Evolutionary conservation across 805 yeast genomes (phyloP), one percentile per base, ranked within the genome.

Genomic region (Cyberlindnera americana): DNA sequence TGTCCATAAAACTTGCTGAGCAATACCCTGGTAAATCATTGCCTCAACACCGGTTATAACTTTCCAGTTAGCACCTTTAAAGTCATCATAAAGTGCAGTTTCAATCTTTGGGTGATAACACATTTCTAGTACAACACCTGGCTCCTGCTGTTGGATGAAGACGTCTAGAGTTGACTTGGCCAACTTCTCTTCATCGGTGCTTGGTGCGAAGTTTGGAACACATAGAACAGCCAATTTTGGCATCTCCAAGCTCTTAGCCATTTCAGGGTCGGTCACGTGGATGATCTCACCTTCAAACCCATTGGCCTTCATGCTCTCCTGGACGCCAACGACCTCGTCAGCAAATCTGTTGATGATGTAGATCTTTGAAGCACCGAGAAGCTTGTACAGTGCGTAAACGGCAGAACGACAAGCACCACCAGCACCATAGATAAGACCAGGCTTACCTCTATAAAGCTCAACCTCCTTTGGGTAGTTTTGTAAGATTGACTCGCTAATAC

Each of bases 331-430:
- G 8, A 53, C 52, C 32, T 53, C 58, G 3, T 47, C 47, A 2
- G 47, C 41, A 19, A 50, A 46, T 40, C 58, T 46, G 43, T 53
- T 53, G 42, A 53, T 41, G 35, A 53, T 46, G 43, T 53, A 53
- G 18, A 53, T 41, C 16, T 50, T 52, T 22, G 54, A 50, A 14
- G 47, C 55, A 10, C 52, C 50, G n/a, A 53, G 40, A 3, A 53
- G 42, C 24, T 46, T 46, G 29, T 50, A 40, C 7, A 53, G 35
- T 1, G 58, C 55, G 36, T 47, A 53, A 7, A 53, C 49, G 1
- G 58, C 56, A 3, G 56, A 52, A 23, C 58, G 48, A 36, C 58
- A 52, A 5, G 58, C 58, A 40, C 58, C 58, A 36, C 58, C 58
- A 29, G 55, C 58, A 22, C 58, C 58, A 21, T 53, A 53, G 2